phyloP scores from a whole-genome alignment of 345 rosid genomes.

The Eucalyptus cloeziana region DNA sequence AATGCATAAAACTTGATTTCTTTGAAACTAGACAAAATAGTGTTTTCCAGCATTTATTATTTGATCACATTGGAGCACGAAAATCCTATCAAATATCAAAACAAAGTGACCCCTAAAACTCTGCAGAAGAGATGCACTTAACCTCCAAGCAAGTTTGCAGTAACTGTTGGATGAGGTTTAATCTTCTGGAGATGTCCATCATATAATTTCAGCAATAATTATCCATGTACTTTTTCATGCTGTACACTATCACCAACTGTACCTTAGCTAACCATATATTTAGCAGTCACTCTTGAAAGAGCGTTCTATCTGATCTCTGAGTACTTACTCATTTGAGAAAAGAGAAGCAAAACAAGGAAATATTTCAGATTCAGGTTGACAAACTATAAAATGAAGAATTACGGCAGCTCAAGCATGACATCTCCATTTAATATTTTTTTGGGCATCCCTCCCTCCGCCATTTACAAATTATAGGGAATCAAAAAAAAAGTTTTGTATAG shows the following conservation, averaged over 20 bases:
- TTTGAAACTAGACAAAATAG: not conserved
- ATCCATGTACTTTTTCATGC: not conserved
- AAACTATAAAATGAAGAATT: not conserved
- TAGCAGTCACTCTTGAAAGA: not conserved
- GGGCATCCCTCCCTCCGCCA: not conserved
- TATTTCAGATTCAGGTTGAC: not conserved
- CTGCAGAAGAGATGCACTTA: not conserved
- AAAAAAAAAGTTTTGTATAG: not conserved
- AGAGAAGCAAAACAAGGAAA: not conserved
- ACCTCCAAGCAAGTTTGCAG: not conserved
- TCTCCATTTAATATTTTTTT: not conserved
- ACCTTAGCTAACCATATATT: not conserved
- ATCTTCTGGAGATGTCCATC: not conserved
- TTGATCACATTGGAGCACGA: not conserved
- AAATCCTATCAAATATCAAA: not conserved
- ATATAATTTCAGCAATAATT: not conserved
- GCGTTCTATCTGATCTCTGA: not conserved
- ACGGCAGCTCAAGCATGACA: not conserved
- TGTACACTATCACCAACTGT: not conserved
- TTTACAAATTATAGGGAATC: not conserved
- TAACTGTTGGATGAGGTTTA: not conserved
- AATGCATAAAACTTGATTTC: not conserved
- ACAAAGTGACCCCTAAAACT: not conserved
- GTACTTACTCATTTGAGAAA: not conserved
- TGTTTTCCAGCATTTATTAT: not conserved